Evolutionary conservation across 75 land plant genomes (phyloP).

Genomic region (Selaginella moellendorffii): DNA sequence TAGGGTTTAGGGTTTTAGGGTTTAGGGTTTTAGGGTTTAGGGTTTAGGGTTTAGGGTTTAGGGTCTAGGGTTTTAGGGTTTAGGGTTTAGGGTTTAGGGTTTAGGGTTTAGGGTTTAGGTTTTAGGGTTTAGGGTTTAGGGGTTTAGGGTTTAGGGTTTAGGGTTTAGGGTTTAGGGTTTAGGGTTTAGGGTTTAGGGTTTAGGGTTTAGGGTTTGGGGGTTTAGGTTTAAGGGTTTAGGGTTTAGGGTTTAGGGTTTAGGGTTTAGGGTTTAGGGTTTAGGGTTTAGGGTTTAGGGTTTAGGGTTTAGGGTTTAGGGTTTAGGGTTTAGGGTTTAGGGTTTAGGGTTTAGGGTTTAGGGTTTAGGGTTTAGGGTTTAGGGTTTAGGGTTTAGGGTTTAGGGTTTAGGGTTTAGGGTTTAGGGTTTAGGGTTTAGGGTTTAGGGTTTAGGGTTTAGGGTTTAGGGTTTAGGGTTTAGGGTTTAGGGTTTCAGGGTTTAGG

Average conservation of each 20-base stretch:
- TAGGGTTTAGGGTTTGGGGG: constrained; percentile 10
- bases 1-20: constrained; percentile 23
- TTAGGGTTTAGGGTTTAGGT: constrained; percentile 18
- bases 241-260: constrained; percentile 31
- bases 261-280: constrained; percentile 36
- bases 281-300: constrained; percentile 27
- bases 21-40: constrained; percentile 27
- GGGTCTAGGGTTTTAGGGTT: constrained; percentile 26
- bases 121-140: constrained; percentile 15
- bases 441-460: constrained; percentile 19
- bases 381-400: constrained; percentile 22
- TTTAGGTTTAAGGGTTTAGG: constrained; percentile 22
- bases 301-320: constrained; percentile 21
- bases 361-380: constrained; percentile 17
- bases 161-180: constrained; percentile 15
- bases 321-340: constrained; percentile 18
- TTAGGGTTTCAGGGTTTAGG: constrained; percentile 25
- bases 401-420: constrained; percentile 22
- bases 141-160: constrained; percentile 9
- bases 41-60: constrained; percentile 27
- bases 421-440: constrained; percentile 13
- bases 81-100: constrained; percentile 14
- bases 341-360: constrained; percentile 19
- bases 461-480: constrained; percentile 20
- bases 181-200: constrained; percentile 13